Base-by-base conservation (phyloP, 768 basidiomycete genomes). In the Dictyophora rubrovolvata region DNA sequence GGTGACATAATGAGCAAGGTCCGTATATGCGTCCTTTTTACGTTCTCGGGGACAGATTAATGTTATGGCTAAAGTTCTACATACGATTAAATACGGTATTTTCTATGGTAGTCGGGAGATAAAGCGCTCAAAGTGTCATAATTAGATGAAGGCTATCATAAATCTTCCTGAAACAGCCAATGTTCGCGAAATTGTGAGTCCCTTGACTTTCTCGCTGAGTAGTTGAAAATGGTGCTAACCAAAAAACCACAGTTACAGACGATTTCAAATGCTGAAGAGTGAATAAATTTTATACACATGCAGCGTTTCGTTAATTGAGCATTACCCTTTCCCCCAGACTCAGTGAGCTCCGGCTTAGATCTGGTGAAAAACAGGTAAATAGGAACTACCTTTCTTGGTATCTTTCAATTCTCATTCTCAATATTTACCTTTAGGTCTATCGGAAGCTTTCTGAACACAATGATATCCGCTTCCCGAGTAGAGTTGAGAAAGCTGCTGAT, bases 1-100 rank as follows among this genome's bases (percentile, higher is more conserved):
- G 89, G 90, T 0, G 86, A 93, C 60, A 83, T 89, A 56, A 92
- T 91, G 88, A 88, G 84, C 80, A 90, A 86, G 76, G 90, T 85
- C 58, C 36, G 73, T 62, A 60, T 28, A 46, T 49, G 59, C 49
- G 23, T n/a, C 21, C 5, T 48, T 37, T 12, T 54, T 22, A 18
- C 1, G 5, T 42, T 47, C 36, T 22, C 42, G 21, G 56, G 53
- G 46, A 18, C 56, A 48, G 46, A 60, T 61, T 62, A n/a, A 64
- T 48, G 54, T 57, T 55, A 59, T 18, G 48, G 37, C 61, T 14
- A 23, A 62, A 91, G 89, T 84, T 87, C 62, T 90, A 90, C 62
- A 81, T 91, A 42, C 80, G 83, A 23, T 84, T 85, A 66, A 70
- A 77, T 9, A 89, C 86, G 61, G 87, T 86, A 66, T 54, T 71